These are phyloP conservation scores for Penstemon eatonii DNA, from an alignment of 257 asterid genomes.

Conservation along the genomic window DNA sequence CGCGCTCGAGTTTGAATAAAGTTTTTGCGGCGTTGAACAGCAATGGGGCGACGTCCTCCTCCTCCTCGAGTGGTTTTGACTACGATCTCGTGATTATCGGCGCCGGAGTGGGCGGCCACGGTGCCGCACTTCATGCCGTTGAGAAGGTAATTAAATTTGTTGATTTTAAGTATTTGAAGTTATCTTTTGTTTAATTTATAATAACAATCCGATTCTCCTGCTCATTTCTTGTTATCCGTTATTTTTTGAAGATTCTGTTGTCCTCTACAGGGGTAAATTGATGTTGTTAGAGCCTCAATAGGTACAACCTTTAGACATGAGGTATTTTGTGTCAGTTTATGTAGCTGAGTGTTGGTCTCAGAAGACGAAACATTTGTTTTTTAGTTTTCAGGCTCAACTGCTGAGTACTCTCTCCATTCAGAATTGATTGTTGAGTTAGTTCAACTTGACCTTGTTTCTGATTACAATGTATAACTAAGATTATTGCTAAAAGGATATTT, in stretches of 20 bases:
- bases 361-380: no score
- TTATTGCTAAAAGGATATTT: no score
- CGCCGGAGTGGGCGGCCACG: conserved; percentile 98
- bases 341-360: no score
- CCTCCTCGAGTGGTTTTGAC: conserved; percentile 45
- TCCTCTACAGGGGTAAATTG: neutral
- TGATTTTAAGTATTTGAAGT: neutral
- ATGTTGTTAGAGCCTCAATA: no score
- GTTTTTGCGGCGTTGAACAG: conserved; percentile 53
- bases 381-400: no score
- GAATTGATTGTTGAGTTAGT: no score
- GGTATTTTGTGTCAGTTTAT: no score
- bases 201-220: neutral
- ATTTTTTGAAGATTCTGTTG: conserved; percentile 11
- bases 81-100: conserved; percentile 96
- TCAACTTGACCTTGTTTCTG: no score
- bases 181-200: no score
- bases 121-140: conserved; percentile 97
- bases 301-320: no score
- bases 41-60: conserved; percentile 50
- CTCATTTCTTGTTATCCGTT: neutral
- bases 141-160: conserved; percentile 53
- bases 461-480: no score
- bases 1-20: conserved; percentile 27
- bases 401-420: no score